Evolutionary conservation across 2,329 filamentous ascomycete species (phyloP).

Genomic region (Aspergillus viridinutans): DNA sequence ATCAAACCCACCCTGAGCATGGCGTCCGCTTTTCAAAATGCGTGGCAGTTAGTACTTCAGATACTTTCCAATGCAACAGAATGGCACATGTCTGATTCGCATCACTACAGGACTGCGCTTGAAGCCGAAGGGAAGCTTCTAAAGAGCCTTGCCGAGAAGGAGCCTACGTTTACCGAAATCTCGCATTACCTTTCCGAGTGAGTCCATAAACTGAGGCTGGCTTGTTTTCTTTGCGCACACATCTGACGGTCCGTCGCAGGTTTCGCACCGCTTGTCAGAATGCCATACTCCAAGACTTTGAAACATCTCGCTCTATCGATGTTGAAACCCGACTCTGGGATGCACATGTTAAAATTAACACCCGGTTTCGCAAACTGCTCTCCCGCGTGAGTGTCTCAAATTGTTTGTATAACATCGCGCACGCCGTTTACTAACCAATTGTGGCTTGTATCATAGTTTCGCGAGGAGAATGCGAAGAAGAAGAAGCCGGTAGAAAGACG

Average conservation of each 20-base stretch:
- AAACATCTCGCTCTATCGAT: slow-evolving; percentile 49
- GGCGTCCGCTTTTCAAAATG: slow-evolving; percentile 47
- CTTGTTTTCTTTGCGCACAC: neutral
- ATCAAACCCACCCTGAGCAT: slow-evolving; percentile 26
- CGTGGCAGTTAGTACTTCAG: slow-evolving; percentile 47
- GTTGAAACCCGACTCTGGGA: slow-evolving; percentile 74
- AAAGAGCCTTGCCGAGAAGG: slow-evolving; percentile 46
- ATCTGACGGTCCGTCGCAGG: slow-evolving; percentile 37
- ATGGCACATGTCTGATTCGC: slow-evolving; percentile 15
- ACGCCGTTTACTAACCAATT: neutral
- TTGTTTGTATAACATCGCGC: slow-evolving; percentile 1
- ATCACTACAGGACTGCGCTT: slow-evolving; percentile 31
- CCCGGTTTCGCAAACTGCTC: slow-evolving; percentile 68
- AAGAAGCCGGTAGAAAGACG: slow-evolving; percentile 61
- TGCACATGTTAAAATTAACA: slow-evolving; percentile 72
- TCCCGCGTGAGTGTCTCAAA: slow-evolving; percentile 43
- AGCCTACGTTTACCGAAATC: slow-evolving; percentile 49
- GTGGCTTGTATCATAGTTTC: slow-evolving; percentile 36
- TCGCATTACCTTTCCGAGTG: slow-evolving; percentile 42
- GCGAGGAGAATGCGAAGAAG: slow-evolving; percentile 48
- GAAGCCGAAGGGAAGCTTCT: slow-evolving; percentile 48
- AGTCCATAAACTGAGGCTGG: slow-evolving; percentile 12
- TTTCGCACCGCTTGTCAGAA: slow-evolving; percentile 69
- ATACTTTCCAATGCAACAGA: neutral
- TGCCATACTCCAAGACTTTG: slow-evolving; percentile 64